phyloP scores from a whole-genome alignment of 2,329 filamentous ascomycete species.

The Capronia americana region DNA sequence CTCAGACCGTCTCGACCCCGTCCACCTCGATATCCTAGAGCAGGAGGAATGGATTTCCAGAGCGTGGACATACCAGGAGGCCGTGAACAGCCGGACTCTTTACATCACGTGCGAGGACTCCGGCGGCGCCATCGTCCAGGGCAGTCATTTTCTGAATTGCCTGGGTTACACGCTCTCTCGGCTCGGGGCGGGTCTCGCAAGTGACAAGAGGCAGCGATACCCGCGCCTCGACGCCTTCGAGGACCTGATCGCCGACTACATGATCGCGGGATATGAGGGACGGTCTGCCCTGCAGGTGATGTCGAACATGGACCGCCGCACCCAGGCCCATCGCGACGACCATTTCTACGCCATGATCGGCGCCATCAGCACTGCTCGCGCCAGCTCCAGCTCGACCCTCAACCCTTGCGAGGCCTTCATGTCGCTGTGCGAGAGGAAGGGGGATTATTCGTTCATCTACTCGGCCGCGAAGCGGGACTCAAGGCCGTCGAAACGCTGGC shows the following conservation, averaged over 20 bases:
- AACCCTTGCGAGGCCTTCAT: constrained; percentile 22
- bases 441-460: constrained; percentile 30
- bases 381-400: constrained; percentile 4
- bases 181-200: neutral
- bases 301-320: constrained; percentile 25
- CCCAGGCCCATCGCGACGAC: constrained; percentile 5
- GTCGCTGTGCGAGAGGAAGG: constrained; percentile 25
- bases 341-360: constrained; percentile 29
- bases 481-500: constrained; percentile 19
- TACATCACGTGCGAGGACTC: constrained; percentile 11
- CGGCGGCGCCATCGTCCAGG: constrained; percentile 3
- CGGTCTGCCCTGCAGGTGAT: constrained; percentile 24
- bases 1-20: constrained; percentile 3
- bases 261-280: constrained; percentile 19
- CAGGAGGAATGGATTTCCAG: constrained; percentile 24
- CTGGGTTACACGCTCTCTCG: constrained; percentile 19
- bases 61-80: constrained; percentile 29
- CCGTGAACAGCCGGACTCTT: constrained; percentile 21
- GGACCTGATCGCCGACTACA: constrained; percentile 24
- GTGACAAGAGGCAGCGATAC: constrained; percentile 14
- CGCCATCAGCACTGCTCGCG: constrained; percentile 16
- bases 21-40: constrained; percentile 20
- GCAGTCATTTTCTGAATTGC: constrained; percentile 23
- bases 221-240: constrained; percentile 26
- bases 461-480: constrained; percentile 18